phyloP scores from a whole-genome alignment of 1,284 basidiomycete genomes.

The Sparassis latifolia region DNA sequence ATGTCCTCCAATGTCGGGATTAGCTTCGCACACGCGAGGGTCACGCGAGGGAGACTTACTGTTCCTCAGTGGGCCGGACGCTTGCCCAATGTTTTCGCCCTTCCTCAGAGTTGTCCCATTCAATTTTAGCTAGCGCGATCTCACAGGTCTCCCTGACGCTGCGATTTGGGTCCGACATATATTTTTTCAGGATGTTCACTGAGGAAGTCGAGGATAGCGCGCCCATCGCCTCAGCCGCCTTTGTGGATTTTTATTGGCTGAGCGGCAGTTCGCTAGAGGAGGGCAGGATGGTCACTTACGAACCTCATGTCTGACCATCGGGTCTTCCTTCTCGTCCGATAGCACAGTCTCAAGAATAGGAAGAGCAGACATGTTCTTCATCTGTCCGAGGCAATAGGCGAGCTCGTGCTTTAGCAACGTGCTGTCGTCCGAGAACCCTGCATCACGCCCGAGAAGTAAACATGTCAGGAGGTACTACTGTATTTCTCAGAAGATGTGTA shows the following conservation, averaged over 20 bases:
- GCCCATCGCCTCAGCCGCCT: constrained; percentile 98
- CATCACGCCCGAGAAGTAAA: background rate
- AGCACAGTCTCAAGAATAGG: constrained; percentile 78
- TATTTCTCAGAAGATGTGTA: background rate
- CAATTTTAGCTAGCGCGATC: constrained; percentile 92
- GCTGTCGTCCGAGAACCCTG: constrained; percentile 84
- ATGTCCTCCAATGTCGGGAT: constrained; percentile 35
- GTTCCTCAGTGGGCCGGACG: constrained; percentile 25
- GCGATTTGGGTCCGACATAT: constrained; percentile 68
- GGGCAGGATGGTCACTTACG: constrained; percentile 13
- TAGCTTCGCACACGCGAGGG: background rate
- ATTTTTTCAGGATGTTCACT: constrained; percentile 69
- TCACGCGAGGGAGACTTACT: constrained; percentile 9
- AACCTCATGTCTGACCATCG: constrained; percentile 98
- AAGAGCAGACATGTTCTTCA: constrained; percentile 70
- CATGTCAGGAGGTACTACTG: background rate
- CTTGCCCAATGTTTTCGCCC: constrained; percentile 42
- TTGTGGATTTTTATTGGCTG: no score
- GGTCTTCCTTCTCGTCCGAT: constrained; percentile 67
- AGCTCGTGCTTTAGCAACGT: constrained; percentile 96
- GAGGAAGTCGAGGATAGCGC: constrained; percentile 76
- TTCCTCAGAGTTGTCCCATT: constrained; percentile 84
- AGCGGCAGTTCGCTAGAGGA: no score
- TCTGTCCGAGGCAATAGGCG: constrained; percentile 95
- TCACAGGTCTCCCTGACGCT: constrained; percentile 96